Evolutionary conservation across 2,329 filamentous ascomycete genomes (phyloP), one percentile per base, ranked within the genome.

Genomic region (Dactylellina drechsleri): DNA sequence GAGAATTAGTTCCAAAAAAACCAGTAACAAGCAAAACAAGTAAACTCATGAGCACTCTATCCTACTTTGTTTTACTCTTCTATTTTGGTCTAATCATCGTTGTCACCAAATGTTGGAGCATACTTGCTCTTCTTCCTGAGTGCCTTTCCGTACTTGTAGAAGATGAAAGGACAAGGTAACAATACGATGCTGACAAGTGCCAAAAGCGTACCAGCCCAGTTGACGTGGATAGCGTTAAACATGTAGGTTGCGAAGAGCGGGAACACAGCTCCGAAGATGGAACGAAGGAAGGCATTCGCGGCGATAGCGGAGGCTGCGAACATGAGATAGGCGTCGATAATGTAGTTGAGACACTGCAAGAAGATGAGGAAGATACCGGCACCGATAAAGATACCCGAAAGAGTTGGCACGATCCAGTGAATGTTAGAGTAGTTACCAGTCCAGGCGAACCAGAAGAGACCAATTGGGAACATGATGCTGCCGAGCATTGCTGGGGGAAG

Each of bases 231-330:
- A 1, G 78, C 71, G 52, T 75, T 75, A 78, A 85, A 85, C 84
- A 85, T 92, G 79, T 92, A 89, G 1, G 84, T 86, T 0, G 90
- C 88, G 81, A 95, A 95, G 0, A 95, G 85, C 0, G 92, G 92
- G 84, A 96, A 95, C 0, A 86, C 89, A 1, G 91, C 91, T 77
- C 91, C 92, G 76, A 89, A 90, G 7, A 93, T 84, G 0, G 91
- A 93, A 78, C 92, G 89, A 43, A 96, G 83, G 79, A 96, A 90
- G 0, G 91, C 91, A 82, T 93, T 92, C 56, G 90, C 90, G 1
- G 91, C 91, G 7, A 93, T 83, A 0, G 89, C 90, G 0, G 89
- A 91, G 0, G 91, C 91, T 0, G 92, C 70, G 12, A 79, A 66
- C 77, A 81, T 80, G 6, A 82, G 70, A 67, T 85, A 85, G 10